Base-by-base conservation (phyloP, 306 rosid species). In the Quercus gilva region DNA sequence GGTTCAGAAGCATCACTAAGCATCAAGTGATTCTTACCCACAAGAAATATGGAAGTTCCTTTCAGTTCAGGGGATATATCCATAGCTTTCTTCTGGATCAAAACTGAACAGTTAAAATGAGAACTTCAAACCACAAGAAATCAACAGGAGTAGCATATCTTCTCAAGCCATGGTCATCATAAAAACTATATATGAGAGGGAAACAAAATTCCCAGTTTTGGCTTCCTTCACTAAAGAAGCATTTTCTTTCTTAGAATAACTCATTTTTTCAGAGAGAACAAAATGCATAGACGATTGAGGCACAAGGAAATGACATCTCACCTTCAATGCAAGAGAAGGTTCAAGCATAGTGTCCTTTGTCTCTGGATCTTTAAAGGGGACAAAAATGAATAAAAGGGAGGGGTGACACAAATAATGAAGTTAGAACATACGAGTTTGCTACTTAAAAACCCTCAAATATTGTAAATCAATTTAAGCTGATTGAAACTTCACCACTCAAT, bases 41-140 rank as follows among this genome's bases (percentile, higher is more conserved):
- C 78, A 37, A 95, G 95, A 80, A 91, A 95, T 71, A 93, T 87
- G 78, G 99, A 91, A 59, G 99, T 83, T 84, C 99, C 99, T 83
- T 89, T 93, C 70, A 95, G 83, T 74, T 80, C 90, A 35, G 96
- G 88, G 72, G 86, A 79, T 64, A 90, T 73, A 60, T 91, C 96
- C 81, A 83, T 83, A 37, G 97, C 99, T 84, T 88, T 90, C 84
- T 77, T 95, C 97, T 93, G 96, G 75, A 83, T 81, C 71, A 86
- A 89, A 84, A 85, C 84, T 83, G 79, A 86, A 84, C 78, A 78
- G 87, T 89, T 87, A 84, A 84, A 90, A 91, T 84, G 82, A 85
- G 86, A 70, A 82, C 76, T 79, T 80, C 79, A 91, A 82, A 71
- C 79, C 3, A 77, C 61, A 69, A 28, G 60, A 67, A 74, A 28